Evolutionary conservation across 2,329 filamentous ascomycete species (phyloP).

Genomic region (Trichophyton equinum): DNA sequence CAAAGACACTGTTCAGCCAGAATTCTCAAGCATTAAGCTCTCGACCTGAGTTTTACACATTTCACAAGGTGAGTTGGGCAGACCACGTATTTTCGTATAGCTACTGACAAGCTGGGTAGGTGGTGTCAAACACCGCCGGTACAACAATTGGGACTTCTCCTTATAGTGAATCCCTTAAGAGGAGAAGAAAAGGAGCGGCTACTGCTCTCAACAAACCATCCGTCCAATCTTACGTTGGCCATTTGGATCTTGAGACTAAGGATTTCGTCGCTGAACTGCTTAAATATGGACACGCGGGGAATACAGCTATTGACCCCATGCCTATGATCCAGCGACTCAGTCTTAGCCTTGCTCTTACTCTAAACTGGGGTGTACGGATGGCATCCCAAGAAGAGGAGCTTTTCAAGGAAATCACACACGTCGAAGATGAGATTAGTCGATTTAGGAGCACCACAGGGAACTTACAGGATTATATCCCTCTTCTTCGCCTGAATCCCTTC

Average conservation of each 20-base stretch:
- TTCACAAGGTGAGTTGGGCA: slow-evolving; percentile 39
- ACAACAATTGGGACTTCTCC: slow-evolving; percentile 58
- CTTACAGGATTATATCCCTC: slow-evolving; percentile 49
- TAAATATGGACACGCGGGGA: slow-evolving; percentile 44
- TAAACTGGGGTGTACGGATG: slow-evolving; percentile 55
- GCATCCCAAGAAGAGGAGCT: slow-evolving; percentile 46
- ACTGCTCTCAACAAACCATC: slow-evolving; percentile 54
- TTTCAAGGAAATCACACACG: slow-evolving; percentile 51
- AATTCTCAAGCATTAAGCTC: slow-evolving; percentile 45
- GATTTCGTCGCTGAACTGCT: slow-evolving; percentile 51
- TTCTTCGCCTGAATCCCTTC: slow-evolving; percentile 49
- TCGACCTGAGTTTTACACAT: slow-evolving; percentile 46
- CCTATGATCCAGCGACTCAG: slow-evolving; percentile 55
- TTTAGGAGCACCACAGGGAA: slow-evolving; percentile 50
- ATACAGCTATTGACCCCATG: slow-evolving; percentile 48
- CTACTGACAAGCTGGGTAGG: slow-evolving; percentile 26
- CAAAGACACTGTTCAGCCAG: slow-evolving; percentile 40
- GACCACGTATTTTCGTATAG: background rate
- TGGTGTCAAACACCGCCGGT: slow-evolving; percentile 52
- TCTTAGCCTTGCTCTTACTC: slow-evolving; percentile 49
- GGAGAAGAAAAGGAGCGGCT: slow-evolving; percentile 52
- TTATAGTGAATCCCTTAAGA: slow-evolving; percentile 52
- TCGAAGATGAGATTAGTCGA: slow-evolving; percentile 48
- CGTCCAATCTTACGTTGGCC: slow-evolving; percentile 49
- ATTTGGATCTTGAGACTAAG: slow-evolving; percentile 50